Evolutionary conservation across 352 stramenopile genomes (phyloP), one percentile per base, ranked within the genome.

Genomic region (Pseudoperonospora humuli): DNA sequence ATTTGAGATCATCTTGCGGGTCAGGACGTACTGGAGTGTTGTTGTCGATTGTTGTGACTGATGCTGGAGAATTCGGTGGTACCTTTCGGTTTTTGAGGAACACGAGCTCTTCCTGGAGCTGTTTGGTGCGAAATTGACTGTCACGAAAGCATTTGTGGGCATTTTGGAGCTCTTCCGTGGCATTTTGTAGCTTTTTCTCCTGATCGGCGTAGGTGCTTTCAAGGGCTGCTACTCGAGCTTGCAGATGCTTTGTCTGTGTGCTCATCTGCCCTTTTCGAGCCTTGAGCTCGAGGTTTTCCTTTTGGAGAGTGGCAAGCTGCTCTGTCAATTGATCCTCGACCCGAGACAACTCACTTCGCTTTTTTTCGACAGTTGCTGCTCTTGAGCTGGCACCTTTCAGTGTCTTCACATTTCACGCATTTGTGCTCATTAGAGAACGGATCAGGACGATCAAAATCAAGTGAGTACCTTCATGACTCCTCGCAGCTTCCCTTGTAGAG

Each of bases 91-190:
- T 87, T 34, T 70, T 65, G 8, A 76, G 40, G 31, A 82, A 86
- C 19, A 73, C 43, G 20, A 79, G 46, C 51, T 88, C 73, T 54
- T 88, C 75, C 43, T 84, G 68, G 2, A 88, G 61, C 54, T 88
- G 70, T 31, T 76, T 69, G 44, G 67, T 65, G 19, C 73, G 72
- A 41, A 88, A 88, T 23, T 82, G 68, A 19, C 53, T 50, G 45
- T 83, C 69, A 10, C 73, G 73, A 28, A 53, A 65, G 39, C 52
- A 71, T 26, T 79, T 83, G 17, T 56, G 64, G 8, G 70, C 61
- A 24, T 45, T 58, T 34, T 82, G 61, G 8, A 88, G 39, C 42
- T 86, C 73, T 9, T 61, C 39, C 1, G 33, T 25, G 1, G 55
- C 59, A n/a, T 80, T 64, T 23, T 68, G 45, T 8, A 75, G 45